A percentile compares a stretch with the other conserved stretches of the same genome.
Evolutionary conservation across 345 rosid genomes (phyloP).

Genomic region (Brassica cretica): DNA sequence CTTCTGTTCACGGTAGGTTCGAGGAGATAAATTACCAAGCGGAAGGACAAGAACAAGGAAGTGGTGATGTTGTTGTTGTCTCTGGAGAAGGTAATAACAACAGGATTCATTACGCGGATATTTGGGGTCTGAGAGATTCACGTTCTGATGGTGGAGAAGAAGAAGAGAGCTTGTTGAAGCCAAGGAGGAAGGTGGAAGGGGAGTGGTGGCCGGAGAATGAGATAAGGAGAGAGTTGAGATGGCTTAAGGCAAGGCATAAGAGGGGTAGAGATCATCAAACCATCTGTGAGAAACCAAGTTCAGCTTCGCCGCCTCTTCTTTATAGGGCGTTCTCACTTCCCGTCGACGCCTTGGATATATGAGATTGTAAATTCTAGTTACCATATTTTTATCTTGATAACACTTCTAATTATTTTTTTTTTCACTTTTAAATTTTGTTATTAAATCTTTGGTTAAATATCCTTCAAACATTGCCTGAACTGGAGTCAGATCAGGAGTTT

Average conservation of each 20-base stretch:
- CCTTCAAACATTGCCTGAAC: too few relatives aligned
- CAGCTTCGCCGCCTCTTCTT: slow-evolving; percentile 66
- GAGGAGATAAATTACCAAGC: slow-evolving; percentile 81
- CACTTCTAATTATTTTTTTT: too few relatives aligned
- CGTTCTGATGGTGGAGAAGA: slow-evolving; percentile 43
- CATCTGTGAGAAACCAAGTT: slow-evolving; percentile 16
- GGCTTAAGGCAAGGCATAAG: slow-evolving; percentile 86
- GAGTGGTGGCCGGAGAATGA: slow-evolving; percentile 57
- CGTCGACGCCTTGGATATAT: slow-evolving; percentile 78
- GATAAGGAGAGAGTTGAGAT: slow-evolving; percentile 75
- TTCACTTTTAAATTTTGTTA: too few relatives aligned
- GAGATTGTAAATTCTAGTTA: slow-evolving; percentile 7
- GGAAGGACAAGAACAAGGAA: slow-evolving; percentile 47
- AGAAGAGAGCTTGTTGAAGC: background rate
- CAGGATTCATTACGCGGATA: slow-evolving; percentile 49
- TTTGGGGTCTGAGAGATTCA: slow-evolving; percentile 61
- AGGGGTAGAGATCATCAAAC: slow-evolving; percentile 53
- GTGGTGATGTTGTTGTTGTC: slow-evolving; percentile 10
- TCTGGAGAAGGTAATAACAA: background rate
- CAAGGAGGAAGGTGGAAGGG: slow-evolving; percentile 15
- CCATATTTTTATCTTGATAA: too few relatives aligned
- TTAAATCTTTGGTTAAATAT: too few relatives aligned
- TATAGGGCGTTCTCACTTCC: slow-evolving; percentile 84
- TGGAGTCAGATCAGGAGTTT: too few relatives aligned
- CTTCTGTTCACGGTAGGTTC: slow-evolving; percentile 71